These are phyloP conservation scores for Periglandula ipomoeae DNA, from an alignment of 2,329 filamentous ascomycete genomes.

Conservation along the genomic window DNA sequence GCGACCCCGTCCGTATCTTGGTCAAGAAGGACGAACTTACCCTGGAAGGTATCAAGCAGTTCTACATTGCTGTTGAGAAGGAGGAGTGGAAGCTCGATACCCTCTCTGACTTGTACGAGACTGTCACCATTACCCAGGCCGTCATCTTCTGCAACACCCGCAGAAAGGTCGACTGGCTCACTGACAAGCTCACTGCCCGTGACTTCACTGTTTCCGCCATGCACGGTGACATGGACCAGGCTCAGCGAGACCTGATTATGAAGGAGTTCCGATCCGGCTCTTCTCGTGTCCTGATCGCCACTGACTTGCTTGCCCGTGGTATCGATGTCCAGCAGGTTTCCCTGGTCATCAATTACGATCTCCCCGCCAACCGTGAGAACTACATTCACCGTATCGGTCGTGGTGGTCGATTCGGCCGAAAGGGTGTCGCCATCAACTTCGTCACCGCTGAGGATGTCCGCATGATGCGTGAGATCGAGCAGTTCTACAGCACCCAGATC, in stretches of 20 bases:
- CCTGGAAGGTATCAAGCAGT: slow-evolving; percentile 99
- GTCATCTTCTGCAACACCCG: slow-evolving; percentile 99
- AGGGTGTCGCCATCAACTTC: slow-evolving; percentile 99
- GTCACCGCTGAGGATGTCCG: slow-evolving; percentile 97
- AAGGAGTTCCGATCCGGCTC: slow-evolving; percentile 99
- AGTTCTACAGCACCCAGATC: slow-evolving; percentile 99
- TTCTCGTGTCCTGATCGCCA: slow-evolving; percentile 97
- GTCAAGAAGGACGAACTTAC: slow-evolving; percentile 99
- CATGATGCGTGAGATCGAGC: slow-evolving; percentile 99
- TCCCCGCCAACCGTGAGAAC: slow-evolving; percentile 98
- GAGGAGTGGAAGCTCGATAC: slow-evolving; percentile 99
- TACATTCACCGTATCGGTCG: slow-evolving; percentile 99
- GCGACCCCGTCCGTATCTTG: slow-evolving; percentile 94
- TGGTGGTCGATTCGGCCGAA: slow-evolving; percentile 98
- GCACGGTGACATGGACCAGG: slow-evolving; percentile 99
- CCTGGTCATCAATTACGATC: slow-evolving; percentile 99
- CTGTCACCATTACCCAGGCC: slow-evolving; percentile 97
- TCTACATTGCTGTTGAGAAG: slow-evolving; percentile 99
- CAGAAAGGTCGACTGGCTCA: slow-evolving; percentile 99
- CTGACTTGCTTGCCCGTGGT: slow-evolving; percentile 95
- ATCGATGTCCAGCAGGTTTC: slow-evolving; percentile 99
- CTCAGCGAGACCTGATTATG: slow-evolving; percentile 98
- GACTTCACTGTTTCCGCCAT: slow-evolving; percentile 99
- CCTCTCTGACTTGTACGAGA: slow-evolving; percentile 97
- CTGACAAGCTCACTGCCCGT: slow-evolving; percentile 95